Evolutionary conservation across 768 basidiomycete species (phyloP).

Genomic region (Leccinum subtestaceum): DNA sequence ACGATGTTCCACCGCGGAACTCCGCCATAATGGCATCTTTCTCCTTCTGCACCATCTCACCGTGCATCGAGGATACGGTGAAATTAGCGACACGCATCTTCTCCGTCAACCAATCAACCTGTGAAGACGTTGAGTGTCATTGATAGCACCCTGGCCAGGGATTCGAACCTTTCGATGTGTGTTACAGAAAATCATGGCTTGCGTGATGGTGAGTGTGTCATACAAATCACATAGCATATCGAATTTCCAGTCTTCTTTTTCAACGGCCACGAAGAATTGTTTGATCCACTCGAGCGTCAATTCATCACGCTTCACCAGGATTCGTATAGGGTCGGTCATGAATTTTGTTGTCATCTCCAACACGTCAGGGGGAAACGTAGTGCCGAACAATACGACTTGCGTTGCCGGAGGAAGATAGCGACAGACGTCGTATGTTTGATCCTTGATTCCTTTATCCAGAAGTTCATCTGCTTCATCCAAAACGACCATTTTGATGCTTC

Average conservation of each 20-base stretch:
- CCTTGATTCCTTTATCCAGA: slow-evolving; percentile 97
- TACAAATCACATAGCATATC: slow-evolving; percentile 97
- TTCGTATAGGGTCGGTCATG: slow-evolving; percentile 98
- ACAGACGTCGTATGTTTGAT: slow-evolving; percentile 99
- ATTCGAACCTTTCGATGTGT: slow-evolving; percentile 84
- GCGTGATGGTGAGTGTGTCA: slow-evolving; percentile 97
- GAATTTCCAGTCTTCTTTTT: slow-evolving; percentile 99
- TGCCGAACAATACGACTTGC: slow-evolving; percentile 94
- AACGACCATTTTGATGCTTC: slow-evolving; percentile 97
- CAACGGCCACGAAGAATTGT: slow-evolving; percentile 97
- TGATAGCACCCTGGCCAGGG: background rate
- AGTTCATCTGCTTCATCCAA: slow-evolving; percentile 96
- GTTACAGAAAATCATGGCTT: slow-evolving; percentile 99
- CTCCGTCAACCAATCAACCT: slow-evolving; percentile 98
- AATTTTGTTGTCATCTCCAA: slow-evolving; percentile 99
- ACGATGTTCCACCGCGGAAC: slow-evolving; percentile 92
- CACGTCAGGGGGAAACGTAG: slow-evolving; percentile 94
- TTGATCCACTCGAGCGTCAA: slow-evolving; percentile 96
- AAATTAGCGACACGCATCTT: slow-evolving; percentile 99
- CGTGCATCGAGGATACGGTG: slow-evolving; percentile 94
- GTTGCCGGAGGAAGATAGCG: slow-evolving; percentile 96
- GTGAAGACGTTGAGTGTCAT: slow-evolving; percentile 12
- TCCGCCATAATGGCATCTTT: slow-evolving; percentile 96
- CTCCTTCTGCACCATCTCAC: slow-evolving; percentile 95
- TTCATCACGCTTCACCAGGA: slow-evolving; percentile 99